phyloP scores from a whole-genome alignment of 176 grass and related monocot genomes.

The Zizania latifolia region DNA sequence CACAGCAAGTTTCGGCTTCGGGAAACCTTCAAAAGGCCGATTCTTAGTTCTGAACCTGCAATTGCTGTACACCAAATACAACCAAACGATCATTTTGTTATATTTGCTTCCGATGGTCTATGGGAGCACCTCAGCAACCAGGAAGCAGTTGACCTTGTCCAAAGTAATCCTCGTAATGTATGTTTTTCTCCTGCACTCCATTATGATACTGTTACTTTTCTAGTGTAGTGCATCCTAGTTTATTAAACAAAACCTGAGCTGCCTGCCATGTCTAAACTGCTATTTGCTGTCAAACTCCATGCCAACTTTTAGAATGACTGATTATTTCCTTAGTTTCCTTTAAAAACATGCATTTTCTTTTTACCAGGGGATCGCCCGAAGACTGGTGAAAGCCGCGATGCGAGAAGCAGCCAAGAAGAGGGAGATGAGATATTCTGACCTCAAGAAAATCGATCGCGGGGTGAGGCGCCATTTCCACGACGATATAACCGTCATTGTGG shows the following conservation, averaged over 20 bases:
- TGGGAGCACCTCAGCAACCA: constrained; percentile 93
- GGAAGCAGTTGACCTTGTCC: constrained; percentile 83
- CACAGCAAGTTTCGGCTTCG: constrained; percentile 64
- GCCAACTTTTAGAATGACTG: not conserved
- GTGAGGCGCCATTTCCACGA: constrained; percentile 82
- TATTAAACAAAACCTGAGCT: not conserved
- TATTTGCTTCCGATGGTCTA: constrained; percentile 89
- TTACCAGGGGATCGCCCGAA: constrained; percentile 59
- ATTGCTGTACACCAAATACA: constrained; percentile 63
- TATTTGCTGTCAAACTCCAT: not conserved
- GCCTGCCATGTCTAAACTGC: not conserved
- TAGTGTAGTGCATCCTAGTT: not conserved
- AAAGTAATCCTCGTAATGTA: constrained; percentile 62
- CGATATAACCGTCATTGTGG: constrained; percentile 61
- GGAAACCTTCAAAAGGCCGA: constrained; percentile 63
- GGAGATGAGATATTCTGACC: constrained; percentile 89
- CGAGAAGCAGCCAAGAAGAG: constrained; percentile 82
- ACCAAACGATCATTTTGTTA: constrained; percentile 67
- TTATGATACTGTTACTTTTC: not conserved
- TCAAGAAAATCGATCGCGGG: constrained; percentile 78
- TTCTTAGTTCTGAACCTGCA: constrained; percentile 77
- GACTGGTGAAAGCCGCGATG: constrained; percentile 58
- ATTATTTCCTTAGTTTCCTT: not conserved
- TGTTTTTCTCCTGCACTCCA: constrained; percentile 24
- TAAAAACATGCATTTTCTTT: constrained; percentile 6